Evolutionary conservation across 2,329 filamentous ascomycete species (phyloP), one percentile per base, ranked within the genome.

Genomic region (Penicillium decumbens): DNA sequence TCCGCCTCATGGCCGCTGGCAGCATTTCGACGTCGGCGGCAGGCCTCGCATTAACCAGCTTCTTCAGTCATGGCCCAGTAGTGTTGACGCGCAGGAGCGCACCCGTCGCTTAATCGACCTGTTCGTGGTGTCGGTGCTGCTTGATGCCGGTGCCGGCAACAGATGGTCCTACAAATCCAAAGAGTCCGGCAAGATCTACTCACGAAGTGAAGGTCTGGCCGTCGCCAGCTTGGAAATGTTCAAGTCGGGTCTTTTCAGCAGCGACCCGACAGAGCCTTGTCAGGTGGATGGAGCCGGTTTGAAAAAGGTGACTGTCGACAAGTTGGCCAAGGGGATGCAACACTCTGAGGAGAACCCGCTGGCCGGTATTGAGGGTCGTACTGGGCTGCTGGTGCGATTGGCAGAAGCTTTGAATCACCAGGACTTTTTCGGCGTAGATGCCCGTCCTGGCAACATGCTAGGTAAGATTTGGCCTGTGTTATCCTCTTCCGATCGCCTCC

Each of bases 161-260:
- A 80, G 83, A 58, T 98, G 93, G 93, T 85, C 84, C 59, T 98
- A 95, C 75, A 93, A 88, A 75, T 95, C 89, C 66, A 85, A 85
- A 55, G 90, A 95, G 65, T 95, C 90, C 56, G 89, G 88, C 49
- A 86, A 84, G 54, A 71, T 87, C 35, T 97, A 92, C 71, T 79
- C 83, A 45, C 83, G 93, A 43, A 95, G 90, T 53, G 93, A 96
- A 69, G 91, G 91, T 7, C 78, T 96, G 47, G 91, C 91, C 7
- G 84, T 87, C 8, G 83, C 83, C 38, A 84, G 81, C 66, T 65
- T 86, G 61, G 91, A 96, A 60, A 95, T 96, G 91, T 96, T 95
- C 80, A 95, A 95, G 73, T 78, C 81, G 12, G 93, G 93, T 29
- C 66, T 89, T 29, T 97, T 97, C 73, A 95, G 90, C 57, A 88